Conservation (phyloP, 148 eudicot species). For the Chenopodium suecicum region DNA sequence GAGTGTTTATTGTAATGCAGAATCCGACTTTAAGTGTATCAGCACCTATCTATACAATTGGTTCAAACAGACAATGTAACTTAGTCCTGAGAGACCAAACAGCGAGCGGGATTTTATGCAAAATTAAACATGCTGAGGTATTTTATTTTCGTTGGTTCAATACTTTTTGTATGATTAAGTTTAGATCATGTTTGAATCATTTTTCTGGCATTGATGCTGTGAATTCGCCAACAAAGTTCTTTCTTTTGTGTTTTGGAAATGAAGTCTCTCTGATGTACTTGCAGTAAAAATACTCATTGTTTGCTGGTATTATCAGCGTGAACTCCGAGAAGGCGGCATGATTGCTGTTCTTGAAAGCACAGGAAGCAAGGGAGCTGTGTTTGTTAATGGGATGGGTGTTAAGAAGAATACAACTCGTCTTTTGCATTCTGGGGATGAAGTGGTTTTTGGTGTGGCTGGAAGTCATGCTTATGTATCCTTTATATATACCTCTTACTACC, state of each 20-base stretch:
- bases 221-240: neutral
- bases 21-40: slow-evolving; percentile 48
- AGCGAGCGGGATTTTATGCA: slow-evolving; percentile 53
- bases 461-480: slow-evolving; percentile 90
- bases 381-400: slow-evolving; percentile 67
- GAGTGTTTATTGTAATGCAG: slow-evolving; percentile 38
- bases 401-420: slow-evolving; percentile 55
- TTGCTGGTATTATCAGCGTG: slow-evolving; percentile 61
- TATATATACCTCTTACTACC: neutral
- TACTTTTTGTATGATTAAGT: too few relatives aligned
- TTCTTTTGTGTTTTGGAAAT: slow-evolving; percentile 19
- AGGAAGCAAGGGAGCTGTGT: slow-evolving; percentile 79
- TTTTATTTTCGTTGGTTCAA: neutral
- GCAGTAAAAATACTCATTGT: slow-evolving; percentile 42
- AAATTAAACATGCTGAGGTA: slow-evolving; percentile 70
- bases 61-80: slow-evolving; percentile 55
- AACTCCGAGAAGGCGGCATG: slow-evolving; percentile 33
- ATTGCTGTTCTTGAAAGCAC: slow-evolving; percentile 75
- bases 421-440: slow-evolving; percentile 84
- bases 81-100: slow-evolving; percentile 55
- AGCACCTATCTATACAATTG: slow-evolving; percentile 50
- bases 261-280: slow-evolving; percentile 32
- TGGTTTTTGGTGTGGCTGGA: slow-evolving; percentile 60
- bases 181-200: neutral
- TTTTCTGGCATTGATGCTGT: neutral